Percentiles rank a stretch among this genome's conserved stretches.
These are phyloP conservation scores for Coleophoma cylindrospora DNA, from an alignment of 2,329 filamentous ascomycete genomes.

Conservation along the genomic window DNA sequence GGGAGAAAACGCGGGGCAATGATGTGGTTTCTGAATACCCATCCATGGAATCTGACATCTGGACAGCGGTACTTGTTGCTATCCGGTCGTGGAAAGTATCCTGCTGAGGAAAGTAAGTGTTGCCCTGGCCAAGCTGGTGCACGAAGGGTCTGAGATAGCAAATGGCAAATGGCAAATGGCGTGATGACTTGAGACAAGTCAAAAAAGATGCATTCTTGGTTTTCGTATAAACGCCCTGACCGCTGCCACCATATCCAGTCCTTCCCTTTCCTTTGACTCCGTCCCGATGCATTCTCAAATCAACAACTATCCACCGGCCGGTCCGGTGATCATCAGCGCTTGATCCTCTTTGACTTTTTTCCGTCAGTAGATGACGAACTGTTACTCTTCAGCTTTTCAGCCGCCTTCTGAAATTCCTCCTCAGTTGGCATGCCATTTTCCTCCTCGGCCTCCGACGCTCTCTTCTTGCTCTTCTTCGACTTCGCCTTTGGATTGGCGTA, in stretches of 20 bases:
- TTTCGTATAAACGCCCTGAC: too few species aligned
- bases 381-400: slow-evolving; percentile 36
- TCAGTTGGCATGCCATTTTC: slow-evolving; percentile 59
- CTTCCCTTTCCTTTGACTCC: neutral
- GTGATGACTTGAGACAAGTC: too few species aligned
- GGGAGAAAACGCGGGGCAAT: too few species aligned
- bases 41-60: too few species aligned
- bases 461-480: slow-evolving; percentile 42
- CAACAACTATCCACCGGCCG: neutral
- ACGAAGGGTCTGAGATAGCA: too few species aligned
- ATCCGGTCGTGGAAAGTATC: too few species aligned
- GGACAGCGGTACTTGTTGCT: too few species aligned
- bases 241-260: neutral
- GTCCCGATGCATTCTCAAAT: neutral
- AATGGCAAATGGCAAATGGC: too few species aligned
- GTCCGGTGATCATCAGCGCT: slow-evolving; percentile 9
- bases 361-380: slow-evolving; percentile 6
- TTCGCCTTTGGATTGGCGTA: slow-evolving; percentile 47
- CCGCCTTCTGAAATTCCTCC: slow-evolving; percentile 54
- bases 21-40: too few species aligned
- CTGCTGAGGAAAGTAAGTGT: too few species aligned
- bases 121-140: too few species aligned
- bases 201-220: too few species aligned
- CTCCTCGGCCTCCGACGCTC: slow-evolving; percentile 51
- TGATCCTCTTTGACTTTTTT: slow-evolving; percentile 18